Base-by-base conservation (phyloP, 2,329 filamentous ascomycete species). In the Nemania serpens region DNA sequence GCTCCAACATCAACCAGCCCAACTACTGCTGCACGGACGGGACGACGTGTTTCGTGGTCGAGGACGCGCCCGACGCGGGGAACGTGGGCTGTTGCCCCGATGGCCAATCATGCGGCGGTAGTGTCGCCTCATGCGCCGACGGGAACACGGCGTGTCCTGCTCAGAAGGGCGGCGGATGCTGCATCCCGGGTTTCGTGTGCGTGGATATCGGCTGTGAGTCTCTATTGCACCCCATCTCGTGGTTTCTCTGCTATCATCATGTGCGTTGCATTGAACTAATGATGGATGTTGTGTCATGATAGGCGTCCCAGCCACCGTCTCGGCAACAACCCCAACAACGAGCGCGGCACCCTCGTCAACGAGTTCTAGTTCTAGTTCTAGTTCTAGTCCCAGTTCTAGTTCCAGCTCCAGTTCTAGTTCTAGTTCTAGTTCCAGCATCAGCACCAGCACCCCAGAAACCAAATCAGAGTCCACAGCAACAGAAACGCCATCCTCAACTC, bases 41-140 rank as follows among this genome's bases (percentile, higher is more conserved):
- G 15, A 86, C 89, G 66, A 84, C 81, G 7, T 95, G 91, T 72
- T 86, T 89, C 48, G 75, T 77, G 22, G 85, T 92, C 4, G 73
- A 81, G 34, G 85, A 90, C 72, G 83, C 83, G 5, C 83, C 82
- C 5, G 65, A 70, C 0, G 78, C 88, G 29, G 89, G 89, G 7
- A 83, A 85, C 46, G 86, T 94, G 2, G 91, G 90, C 2, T 95
- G 91, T 75, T 95, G 91, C 75, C 88, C 89, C 0, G 71, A 78
- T 37, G 90, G 89, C 3, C 77, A 79, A 45, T 82, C 74, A 5
- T 94, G 91, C 73, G 82, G 82, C 3, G 88, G 88, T 10, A 76
- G 77, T 1, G 85, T 93, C 5, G 83, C 82, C 0, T 71, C 71
- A n/a, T 93, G 91, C 65, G 79, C 80, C 2, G 76, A 79, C 3